A percentile compares a stretch with the other conserved stretches of the same genome.
phyloP scores from a whole-genome alignment of 2,329 filamentous ascomycete species.

The Helotiales sp. region DNA sequence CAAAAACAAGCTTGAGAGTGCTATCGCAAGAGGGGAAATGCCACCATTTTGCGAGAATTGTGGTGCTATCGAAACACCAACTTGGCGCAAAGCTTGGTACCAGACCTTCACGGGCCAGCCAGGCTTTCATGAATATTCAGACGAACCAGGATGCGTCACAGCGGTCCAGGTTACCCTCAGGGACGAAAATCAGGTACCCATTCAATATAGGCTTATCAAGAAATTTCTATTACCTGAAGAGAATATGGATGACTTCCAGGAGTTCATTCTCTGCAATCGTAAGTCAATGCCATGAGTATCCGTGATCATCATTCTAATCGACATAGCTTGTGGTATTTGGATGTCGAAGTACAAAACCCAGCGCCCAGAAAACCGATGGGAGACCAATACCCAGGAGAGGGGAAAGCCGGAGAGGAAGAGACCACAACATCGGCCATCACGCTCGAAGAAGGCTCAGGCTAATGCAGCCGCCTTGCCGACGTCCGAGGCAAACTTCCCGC shows the following conservation, averaged over 20 bases:
- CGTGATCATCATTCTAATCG: background rate
- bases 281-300: conserved; percentile 42
- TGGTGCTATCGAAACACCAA: conserved; percentile 92
- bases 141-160: conserved; percentile 71
- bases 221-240: conserved; percentile 65
- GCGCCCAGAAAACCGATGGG: conserved; percentile 83
- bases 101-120: conserved; percentile 72
- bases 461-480: conserved; percentile 7
- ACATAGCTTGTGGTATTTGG: conserved; percentile 84
- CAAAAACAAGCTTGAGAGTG: conserved; percentile 57
- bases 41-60: conserved; percentile 91
- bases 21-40: conserved; percentile 77
- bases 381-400: conserved; percentile 32
- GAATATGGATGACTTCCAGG: conserved; percentile 66
- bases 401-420: conserved; percentile 46
- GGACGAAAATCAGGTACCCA: conserved; percentile 62
- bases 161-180: conserved; percentile 69
- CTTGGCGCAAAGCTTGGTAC: conserved; percentile 92
- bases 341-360: conserved; percentile 84
- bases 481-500: conserved; percentile 37
- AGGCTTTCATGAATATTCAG: conserved; percentile 67
- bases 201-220: conserved; percentile 73
- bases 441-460: conserved; percentile 27
- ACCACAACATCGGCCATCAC: conserved; percentile 29
- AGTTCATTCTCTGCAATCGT: conserved; percentile 85